These are phyloP conservation scores for Aspergillus sp. DNA, from an alignment of 2,329 filamentous ascomycete species.

Conservation along the genomic window DNA sequence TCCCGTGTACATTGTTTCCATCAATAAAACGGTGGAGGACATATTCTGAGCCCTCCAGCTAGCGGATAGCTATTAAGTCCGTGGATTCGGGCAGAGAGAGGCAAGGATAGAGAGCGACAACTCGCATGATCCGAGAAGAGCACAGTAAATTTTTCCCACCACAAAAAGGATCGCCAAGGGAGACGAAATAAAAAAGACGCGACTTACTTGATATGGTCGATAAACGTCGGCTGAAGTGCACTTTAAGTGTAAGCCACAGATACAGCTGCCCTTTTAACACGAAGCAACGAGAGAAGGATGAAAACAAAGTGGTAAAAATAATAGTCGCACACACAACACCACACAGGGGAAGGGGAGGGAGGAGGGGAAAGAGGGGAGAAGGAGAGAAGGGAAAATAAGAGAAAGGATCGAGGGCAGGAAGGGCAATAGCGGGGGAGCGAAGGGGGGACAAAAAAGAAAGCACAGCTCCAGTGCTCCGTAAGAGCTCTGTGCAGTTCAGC, in stretches of 20 bases:
- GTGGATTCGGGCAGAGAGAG: neutral
- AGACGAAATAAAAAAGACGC: slow-evolving; percentile 16
- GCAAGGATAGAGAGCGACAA: neutral
- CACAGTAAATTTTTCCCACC: neutral
- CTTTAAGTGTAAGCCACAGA: slow-evolving; percentile 28
- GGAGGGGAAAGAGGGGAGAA: slow-evolving; percentile 8
- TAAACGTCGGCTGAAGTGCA: slow-evolving; percentile 50
- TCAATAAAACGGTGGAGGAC: neutral
- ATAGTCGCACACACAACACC: slow-evolving; percentile 11
- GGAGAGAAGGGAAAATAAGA: slow-evolving; percentile 9
- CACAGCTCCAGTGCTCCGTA: slow-evolving; percentile 10
- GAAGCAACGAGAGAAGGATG: slow-evolving; percentile 17
- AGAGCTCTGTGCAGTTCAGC: slow-evolving; percentile 16
- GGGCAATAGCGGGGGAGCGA: slow-evolving; percentile 19
- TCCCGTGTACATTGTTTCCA: neutral
- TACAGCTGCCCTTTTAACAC: slow-evolving; percentile 20
- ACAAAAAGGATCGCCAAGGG: slow-evolving; percentile 9
- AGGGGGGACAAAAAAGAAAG: slow-evolving; percentile 18
- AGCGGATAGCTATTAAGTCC: neutral
- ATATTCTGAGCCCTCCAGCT: neutral
- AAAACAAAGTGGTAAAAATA: slow-evolving; percentile 15
- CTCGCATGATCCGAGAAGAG: neutral
- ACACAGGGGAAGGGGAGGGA: slow-evolving; percentile 3
- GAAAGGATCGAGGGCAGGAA: slow-evolving; percentile 15
- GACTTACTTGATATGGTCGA: slow-evolving; percentile 53